These are phyloP conservation scores for Hemisphaericaspora subhashii DNA, from an alignment of 1,139 yeast genomes.

Conservation along the genomic window DNA sequence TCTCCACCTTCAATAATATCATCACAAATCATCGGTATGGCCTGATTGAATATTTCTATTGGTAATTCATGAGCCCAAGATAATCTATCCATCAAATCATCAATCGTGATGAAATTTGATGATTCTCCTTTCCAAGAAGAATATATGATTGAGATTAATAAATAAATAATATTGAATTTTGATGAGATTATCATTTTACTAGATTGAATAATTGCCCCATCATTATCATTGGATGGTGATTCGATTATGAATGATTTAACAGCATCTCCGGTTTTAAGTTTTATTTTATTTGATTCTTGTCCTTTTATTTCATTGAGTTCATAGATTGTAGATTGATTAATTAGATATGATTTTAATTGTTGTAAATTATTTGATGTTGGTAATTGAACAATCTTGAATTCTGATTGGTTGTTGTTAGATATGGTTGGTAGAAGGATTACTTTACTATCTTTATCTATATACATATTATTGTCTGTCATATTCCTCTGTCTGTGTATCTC, in stretches of 20 bases:
- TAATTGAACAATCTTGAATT: slow-evolving; percentile 22
- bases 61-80: slow-evolving; percentile 29
- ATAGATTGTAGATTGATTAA: slow-evolving; percentile 20
- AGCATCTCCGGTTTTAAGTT: slow-evolving; percentile 26
- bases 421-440: slow-evolving; percentile 11
- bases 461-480: no score
- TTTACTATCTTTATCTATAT: slow-evolving; percentile 12
- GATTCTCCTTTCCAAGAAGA: slow-evolving; percentile 23
- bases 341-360: slow-evolving; percentile 22
- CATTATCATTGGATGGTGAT: slow-evolving; percentile 8
- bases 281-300: slow-evolving; percentile 18
- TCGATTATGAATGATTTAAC: slow-evolving; percentile 43
- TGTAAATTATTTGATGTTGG: slow-evolving; percentile 24
- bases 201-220: slow-evolving; percentile 32
- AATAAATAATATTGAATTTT: slow-evolving; percentile 42
- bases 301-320: slow-evolving; percentile 38
- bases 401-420: neutral
- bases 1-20: slow-evolving; percentile 48
- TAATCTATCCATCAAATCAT: slow-evolving; percentile 50
- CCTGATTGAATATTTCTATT: slow-evolving; percentile 18
- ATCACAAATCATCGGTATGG: slow-evolving; percentile 43
- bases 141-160: slow-evolving; percentile 40
- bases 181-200: slow-evolving; percentile 44
- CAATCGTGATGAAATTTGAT: slow-evolving; percentile 42
- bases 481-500: no score